Evolutionary conservation across 2,329 filamentous ascomycete genomes (phyloP).

Genomic region (Hypoxylon rubiginosum): DNA sequence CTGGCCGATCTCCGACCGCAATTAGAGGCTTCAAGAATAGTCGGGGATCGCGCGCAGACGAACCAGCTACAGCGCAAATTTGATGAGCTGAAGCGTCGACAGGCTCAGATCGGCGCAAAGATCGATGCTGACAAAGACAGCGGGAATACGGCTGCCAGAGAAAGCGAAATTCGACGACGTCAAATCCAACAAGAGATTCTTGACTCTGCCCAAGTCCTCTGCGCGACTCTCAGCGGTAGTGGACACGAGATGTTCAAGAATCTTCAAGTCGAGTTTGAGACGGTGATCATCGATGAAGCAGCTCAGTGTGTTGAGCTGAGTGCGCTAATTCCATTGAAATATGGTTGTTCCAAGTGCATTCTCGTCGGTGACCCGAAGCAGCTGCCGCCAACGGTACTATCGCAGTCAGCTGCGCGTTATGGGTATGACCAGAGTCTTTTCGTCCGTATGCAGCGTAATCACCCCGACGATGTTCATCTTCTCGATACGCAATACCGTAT

Average conservation of each 20-base stretch:
- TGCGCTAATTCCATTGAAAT: constrained; percentile 95
- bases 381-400: constrained; percentile 93
- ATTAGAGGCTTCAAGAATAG: constrained; percentile 75
- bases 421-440: constrained; percentile 99
- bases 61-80: constrained; percentile 80
- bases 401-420: constrained; percentile 89
- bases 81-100: constrained; percentile 81
- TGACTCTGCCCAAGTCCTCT: constrained; percentile 91
- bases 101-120: constrained; percentile 80
- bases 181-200: constrained; percentile 92
- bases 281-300: constrained; percentile 97
- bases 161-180: constrained; percentile 86
- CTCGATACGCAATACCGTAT: constrained; percentile 99
- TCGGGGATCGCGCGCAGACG: constrained; percentile 62
- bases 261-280: constrained; percentile 96
- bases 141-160: constrained; percentile 83
- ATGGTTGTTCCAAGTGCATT: constrained; percentile 96
- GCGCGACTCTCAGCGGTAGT: constrained; percentile 93
- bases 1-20: constrained; percentile 78
- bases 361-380: constrained; percentile 98
- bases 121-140: constrained; percentile 92
- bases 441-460: constrained; percentile 96
- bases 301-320: constrained; percentile 98
- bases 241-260: constrained; percentile 98
- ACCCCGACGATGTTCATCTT: constrained; percentile 88